Evolutionary conservation across 2,329 filamentous ascomycete species (phyloP), one percentile per base, ranked within the genome.

Genomic region (Amauroascus verrucosus): DNA sequence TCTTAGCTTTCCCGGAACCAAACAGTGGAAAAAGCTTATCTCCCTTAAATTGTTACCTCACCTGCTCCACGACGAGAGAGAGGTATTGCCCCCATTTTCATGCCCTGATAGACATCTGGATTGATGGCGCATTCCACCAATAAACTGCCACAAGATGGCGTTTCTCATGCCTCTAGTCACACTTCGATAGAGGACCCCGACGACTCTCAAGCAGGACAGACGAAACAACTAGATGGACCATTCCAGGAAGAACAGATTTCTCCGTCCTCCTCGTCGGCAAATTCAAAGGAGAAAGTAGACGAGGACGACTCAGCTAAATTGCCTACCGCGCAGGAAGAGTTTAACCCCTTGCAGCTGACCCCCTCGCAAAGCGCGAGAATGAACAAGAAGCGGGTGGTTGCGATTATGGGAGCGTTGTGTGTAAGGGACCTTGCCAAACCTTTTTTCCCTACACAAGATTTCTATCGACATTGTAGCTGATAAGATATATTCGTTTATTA

Each of bases 341-440:
- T 41, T 22, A 53, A 43, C 26, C 33, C 33, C 2, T 18, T 53
- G 33, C 22, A 48, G 37, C 37, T 44, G 45, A 47, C 24, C 11
- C 48, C 45, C 4, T 44, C 55, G 16, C 56, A 54, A 16, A 54
- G 45, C 32, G 44, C 28, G 48, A 59, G 52, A 33, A 56, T 57
- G 57, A 54, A 18, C 8, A 55, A 32, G 37, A 56, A 56, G 46
- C 47, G 53, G 37, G 54, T 59, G 5, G 8, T 54, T 18, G 49
- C 51, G 7, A 57, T 59, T 30, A 57, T 59, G 54, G 46, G 48
- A 26, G 57, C 57, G 9, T 37, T 59, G 38, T 59, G 57, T 55
- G 57, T 59, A 53, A 59, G 57, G 4, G 20, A 41, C n/a, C 26
- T 6, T 51, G 30, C 7, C 20, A 4, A 20, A 18, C 4, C 35